These are phyloP conservation scores for Cercophora sp. DNA, from an alignment of 495 filamentous ascomycete species.

Conservation along the genomic window DNA sequence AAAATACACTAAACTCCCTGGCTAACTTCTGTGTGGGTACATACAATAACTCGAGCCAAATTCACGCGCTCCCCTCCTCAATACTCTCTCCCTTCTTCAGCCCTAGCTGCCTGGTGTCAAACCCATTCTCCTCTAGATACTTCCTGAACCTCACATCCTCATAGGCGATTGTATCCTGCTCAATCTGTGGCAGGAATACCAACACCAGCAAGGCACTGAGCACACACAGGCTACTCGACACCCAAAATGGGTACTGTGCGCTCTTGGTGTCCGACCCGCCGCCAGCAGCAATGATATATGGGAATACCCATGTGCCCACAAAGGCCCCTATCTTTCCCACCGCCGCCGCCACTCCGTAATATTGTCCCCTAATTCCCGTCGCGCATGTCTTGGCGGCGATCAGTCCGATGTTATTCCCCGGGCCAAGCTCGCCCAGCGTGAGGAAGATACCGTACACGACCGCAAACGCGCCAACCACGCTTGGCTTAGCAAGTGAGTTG, in stretches of 20 bases:
- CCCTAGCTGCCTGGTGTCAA: slow-evolving; percentile 67
- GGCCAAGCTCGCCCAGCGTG: slow-evolving; percentile 77
- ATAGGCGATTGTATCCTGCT: slow-evolving; percentile 66
- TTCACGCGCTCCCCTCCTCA: background rate
- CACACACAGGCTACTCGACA: slow-evolving; percentile 61
- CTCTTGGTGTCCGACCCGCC: slow-evolving; percentile 42
- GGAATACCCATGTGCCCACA: slow-evolving; percentile 80
- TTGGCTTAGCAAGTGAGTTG: slow-evolving; percentile 52
- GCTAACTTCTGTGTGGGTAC: too few species aligned
- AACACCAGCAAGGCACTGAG: slow-evolving; percentile 57
- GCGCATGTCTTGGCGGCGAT: slow-evolving; percentile 83
- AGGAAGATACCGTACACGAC: slow-evolving; percentile 78
- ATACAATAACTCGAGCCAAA: too few species aligned
- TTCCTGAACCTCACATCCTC: slow-evolving; percentile 70
- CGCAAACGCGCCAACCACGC: slow-evolving; percentile 70
- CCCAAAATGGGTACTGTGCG: slow-evolving; percentile 80
- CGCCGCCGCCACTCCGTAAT: slow-evolving; percentile 86
- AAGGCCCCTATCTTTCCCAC: slow-evolving; percentile 86
- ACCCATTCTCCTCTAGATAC: slow-evolving; percentile 64
- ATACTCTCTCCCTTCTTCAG: slow-evolving; percentile 34
- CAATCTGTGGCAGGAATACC: slow-evolving; percentile 60
- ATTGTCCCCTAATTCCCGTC: slow-evolving; percentile 82
- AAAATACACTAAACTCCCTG: too few species aligned
- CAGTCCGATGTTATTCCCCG: slow-evolving; percentile 88
- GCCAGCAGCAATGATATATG: slow-evolving; percentile 65